Percentiles rank a stretch among this genome's conserved stretches.
These are phyloP conservation scores for Fusarium hainanense DNA, from an alignment of 2,329 filamentous ascomycete genomes.

Conservation along the genomic window DNA sequence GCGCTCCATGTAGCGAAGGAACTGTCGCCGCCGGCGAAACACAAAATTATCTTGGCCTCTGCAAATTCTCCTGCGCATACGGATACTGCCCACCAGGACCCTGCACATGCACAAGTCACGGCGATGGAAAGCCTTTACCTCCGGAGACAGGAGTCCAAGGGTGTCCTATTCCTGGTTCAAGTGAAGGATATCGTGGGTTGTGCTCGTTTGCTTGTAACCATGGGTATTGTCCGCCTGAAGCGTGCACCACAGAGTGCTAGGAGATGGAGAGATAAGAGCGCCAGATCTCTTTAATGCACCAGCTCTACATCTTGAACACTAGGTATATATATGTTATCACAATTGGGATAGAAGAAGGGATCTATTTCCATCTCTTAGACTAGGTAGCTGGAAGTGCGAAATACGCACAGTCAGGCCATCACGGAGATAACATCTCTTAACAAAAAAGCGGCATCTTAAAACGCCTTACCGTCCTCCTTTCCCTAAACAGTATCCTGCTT, in stretches of 20 bases:
- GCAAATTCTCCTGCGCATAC: conserved; percentile 22
- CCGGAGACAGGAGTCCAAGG: neutral
- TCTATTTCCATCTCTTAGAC: too few relatives aligned
- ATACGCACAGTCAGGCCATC: rapidly evolving
- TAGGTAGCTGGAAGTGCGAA: neutral
- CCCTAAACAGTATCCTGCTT: conserved; percentile 13
- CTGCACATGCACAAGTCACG: conserved; percentile 1
- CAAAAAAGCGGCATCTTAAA: conserved; percentile 1
- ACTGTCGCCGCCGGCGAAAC: conserved; percentile 19
- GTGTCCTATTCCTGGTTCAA: conserved; percentile 8
- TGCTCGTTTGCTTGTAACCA: conserved; percentile 27
- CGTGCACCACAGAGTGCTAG: conserved; percentile 9
- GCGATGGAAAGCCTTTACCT: neutral
- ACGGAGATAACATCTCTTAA: neutral
- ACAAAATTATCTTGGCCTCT: conserved; percentile 20
- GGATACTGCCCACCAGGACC: conserved; percentile 29
- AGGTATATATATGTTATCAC: too few relatives aligned
- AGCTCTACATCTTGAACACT: too few relatives aligned
- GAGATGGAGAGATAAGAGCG: neutral
- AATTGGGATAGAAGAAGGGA: too few relatives aligned
- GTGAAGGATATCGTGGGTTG: conserved; percentile 2
- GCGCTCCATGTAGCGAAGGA: conserved; percentile 1
- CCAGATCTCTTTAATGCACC: too few relatives aligned
- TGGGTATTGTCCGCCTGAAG: conserved; percentile 11
- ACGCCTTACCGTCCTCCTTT: conserved; percentile 1